These are phyloP conservation scores for Backusella westeae DNA, from an alignment of 192 early-diverging fungal species.

Conservation along the genomic window DNA sequence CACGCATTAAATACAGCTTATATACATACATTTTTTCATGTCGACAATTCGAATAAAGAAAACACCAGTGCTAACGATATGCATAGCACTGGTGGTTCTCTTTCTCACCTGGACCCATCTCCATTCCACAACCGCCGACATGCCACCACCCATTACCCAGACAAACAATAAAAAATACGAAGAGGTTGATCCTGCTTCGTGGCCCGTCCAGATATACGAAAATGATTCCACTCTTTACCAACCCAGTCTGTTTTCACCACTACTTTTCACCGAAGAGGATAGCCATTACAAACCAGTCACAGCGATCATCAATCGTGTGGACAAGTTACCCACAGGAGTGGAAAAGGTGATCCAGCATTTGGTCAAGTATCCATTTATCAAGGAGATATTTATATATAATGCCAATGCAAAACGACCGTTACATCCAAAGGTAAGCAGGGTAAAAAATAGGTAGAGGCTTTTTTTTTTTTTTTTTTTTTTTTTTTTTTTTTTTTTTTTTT, in stretches of 20 bases:
- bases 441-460: not conserved
- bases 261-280: not conserved
- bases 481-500: not conserved
- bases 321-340: slow-evolving; percentile 25
- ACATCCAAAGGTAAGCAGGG: slow-evolving; percentile 11
- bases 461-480: not conserved
- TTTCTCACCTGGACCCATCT: not conserved
- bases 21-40: not conserved
- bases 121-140: not conserved
- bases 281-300: slow-evolving; percentile 34
- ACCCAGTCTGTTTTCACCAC: not conserved
- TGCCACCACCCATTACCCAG: not conserved
- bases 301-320: slow-evolving; percentile 34
- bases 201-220: slow-evolving; percentile 1
- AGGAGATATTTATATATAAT: slow-evolving; percentile 56
- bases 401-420: slow-evolving; percentile 34
- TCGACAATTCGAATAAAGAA: not conserved
- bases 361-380: slow-evolving; percentile 53
- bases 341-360: slow-evolving; percentile 42
- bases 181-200: not conserved
- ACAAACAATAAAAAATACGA: not conserved
- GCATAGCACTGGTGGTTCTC: not conserved
- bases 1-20: not conserved
- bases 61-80: not conserved
- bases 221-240: not conserved